phyloP scores from a whole-genome alignment of 2,329 filamentous ascomycete genomes.

The Aspergillus proliferans region DNA sequence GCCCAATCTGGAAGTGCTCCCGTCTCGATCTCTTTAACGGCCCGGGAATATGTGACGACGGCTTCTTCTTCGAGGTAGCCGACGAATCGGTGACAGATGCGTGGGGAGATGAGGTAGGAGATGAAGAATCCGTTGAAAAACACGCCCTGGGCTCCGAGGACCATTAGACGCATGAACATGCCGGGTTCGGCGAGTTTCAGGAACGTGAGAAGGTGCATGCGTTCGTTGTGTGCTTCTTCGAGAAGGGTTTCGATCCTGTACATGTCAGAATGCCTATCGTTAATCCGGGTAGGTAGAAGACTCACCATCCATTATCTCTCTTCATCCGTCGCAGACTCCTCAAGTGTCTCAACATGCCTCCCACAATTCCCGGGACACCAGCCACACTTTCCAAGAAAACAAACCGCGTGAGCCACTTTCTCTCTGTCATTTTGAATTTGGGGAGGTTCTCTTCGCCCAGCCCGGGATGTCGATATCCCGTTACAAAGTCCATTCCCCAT shows the following conservation, averaged over 20 bases:
- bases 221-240: conserved; percentile 85
- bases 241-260: conserved; percentile 80
- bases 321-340: conserved; percentile 77
- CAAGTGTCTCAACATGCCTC: conserved; percentile 86
- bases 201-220: conserved; percentile 90
- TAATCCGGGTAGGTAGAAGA: neutral
- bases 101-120: conserved; percentile 77
- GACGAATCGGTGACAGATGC: conserved; percentile 89
- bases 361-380: conserved; percentile 94
- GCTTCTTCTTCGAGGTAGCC: conserved; percentile 97
- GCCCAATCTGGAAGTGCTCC: conserved; percentile 81
- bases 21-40: conserved; percentile 76
- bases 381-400: conserved; percentile 93
- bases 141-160: conserved; percentile 86
- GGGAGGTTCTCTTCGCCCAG: conserved; percentile 37
- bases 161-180: conserved; percentile 85
- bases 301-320: conserved; percentile 80
- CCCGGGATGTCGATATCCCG: conserved; percentile 69
- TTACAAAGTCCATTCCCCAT: conserved; percentile 74
- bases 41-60: conserved; percentile 87
- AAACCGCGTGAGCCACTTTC: conserved; percentile 84
- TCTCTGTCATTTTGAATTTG: conserved; percentile 67
- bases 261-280: conserved; percentile 1
- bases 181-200: conserved; percentile 84
- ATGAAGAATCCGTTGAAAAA: conserved; percentile 95